phyloP scores from a whole-genome alignment of 306 rosid species.

The Prunus armeniaca region DNA sequence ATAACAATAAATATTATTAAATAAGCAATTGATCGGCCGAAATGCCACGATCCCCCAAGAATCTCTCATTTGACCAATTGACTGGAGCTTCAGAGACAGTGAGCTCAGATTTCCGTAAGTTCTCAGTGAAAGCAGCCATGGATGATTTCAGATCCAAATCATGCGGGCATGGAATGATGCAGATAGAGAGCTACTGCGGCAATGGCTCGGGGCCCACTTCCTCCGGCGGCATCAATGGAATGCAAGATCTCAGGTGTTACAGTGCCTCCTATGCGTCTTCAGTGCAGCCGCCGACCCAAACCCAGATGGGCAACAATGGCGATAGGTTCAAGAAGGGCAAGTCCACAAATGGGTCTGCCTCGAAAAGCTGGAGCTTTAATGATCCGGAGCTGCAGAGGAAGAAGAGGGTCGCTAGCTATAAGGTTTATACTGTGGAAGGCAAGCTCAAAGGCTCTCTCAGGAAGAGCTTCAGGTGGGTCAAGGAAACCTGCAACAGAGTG shows the following conservation, averaged over 20 bases:
- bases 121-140: conserved; percentile 17
- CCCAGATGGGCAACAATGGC: conserved; percentile 39
- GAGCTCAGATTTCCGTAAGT: neutral
- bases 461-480: conserved; percentile 86
- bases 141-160: conserved; percentile 72
- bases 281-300: conserved; percentile 39
- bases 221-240: conserved; percentile 26
- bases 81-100: neutral
- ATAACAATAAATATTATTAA: neutral
- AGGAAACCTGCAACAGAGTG: conserved; percentile 66
- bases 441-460: conserved; percentile 78
- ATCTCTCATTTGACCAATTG: neutral
- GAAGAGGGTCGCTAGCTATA: conserved; percentile 90
- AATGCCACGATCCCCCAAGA: neutral
- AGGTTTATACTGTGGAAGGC: conserved; percentile 85
- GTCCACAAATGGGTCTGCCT: conserved; percentile 54
- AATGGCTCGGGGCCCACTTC: conserved; percentile 28
- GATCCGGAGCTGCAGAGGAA: conserved; percentile 94
- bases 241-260: conserved; percentile 81
- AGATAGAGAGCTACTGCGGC: conserved; percentile 46
- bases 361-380: conserved; percentile 69
- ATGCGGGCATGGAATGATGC: conserved; percentile 60
- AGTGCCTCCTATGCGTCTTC: conserved; percentile 86
- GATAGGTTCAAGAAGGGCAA: conserved; percentile 76
- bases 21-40: neutral